Percentiles rank a stretch among this genome's conserved stretches.
These are phyloP conservation scores for Verticillium nonalfalfae DNA, from an alignment of 2,329 filamentous ascomycete species.

Conservation along the genomic window DNA sequence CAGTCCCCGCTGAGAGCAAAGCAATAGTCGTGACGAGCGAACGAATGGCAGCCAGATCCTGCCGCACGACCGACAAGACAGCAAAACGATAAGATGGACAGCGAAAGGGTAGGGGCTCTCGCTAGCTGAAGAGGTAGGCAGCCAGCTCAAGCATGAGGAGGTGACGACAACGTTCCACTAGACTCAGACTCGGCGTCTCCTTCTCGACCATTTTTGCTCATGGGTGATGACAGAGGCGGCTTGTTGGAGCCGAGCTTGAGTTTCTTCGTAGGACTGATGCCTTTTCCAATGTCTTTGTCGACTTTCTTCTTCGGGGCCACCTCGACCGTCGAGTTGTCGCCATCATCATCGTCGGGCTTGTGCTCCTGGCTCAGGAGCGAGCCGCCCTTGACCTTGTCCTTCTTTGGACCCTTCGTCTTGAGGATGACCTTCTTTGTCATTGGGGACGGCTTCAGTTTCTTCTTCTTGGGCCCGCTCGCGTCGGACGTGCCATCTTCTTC, in stretches of 20 bases:
- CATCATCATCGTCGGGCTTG: constrained; percentile 23
- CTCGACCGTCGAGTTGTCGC: constrained; percentile 15
- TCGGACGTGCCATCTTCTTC: constrained; percentile 48
- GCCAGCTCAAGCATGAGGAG: constrained; percentile 22
- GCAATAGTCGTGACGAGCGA: not conserved
- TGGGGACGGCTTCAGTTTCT: constrained; percentile 44
- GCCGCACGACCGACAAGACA: not conserved
- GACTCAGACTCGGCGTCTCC: constrained; percentile 50
- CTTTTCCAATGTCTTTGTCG: constrained; percentile 17
- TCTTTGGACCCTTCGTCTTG: constrained; percentile 47
- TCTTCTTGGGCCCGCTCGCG: constrained; percentile 46
- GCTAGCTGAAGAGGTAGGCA: not conserved
- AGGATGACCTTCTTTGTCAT: constrained; percentile 49
- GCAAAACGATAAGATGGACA: not conserved
- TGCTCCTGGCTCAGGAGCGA: constrained; percentile 46
- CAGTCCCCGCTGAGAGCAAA: not conserved
- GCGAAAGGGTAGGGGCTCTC: not conserved
- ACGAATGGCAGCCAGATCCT: not conserved
- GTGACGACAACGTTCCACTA: constrained; percentile 50
- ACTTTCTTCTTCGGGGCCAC: constrained; percentile 27
- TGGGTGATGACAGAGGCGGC: constrained; percentile 39
- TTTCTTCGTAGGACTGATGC: constrained; percentile 33
- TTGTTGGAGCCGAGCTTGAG: constrained; percentile 32
- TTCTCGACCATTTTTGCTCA: constrained; percentile 42
- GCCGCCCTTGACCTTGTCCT: constrained; percentile 47